phyloP scores from a whole-genome alignment of 139 green algal genomes.

The Picochlorum sp. region DNA sequence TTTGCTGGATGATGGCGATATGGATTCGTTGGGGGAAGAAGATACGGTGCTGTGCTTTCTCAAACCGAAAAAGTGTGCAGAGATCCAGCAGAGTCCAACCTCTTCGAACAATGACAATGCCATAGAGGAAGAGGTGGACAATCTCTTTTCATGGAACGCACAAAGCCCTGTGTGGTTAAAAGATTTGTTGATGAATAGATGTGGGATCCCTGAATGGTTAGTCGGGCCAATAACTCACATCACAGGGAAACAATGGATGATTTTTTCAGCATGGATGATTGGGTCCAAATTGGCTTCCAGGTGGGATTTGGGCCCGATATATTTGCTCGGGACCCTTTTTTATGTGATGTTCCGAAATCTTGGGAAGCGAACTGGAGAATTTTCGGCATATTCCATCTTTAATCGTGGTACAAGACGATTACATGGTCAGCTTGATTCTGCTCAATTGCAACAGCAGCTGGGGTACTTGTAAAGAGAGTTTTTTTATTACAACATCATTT shows the following conservation, averaged over 20 bases:
- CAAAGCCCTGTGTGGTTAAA: neutral
- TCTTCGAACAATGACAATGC: too few relatives aligned
- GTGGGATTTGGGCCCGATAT: conserved; percentile 21
- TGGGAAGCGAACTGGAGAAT: conserved; percentile 29
- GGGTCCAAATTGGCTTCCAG: conserved; percentile 12
- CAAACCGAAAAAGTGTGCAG: too few relatives aligned
- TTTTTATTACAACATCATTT: neutral
- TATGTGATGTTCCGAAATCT: conserved; percentile 43
- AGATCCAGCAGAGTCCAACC: too few relatives aligned
- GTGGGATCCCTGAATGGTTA: conserved; percentile 25
- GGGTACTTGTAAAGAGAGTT: neutral
- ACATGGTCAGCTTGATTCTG: conserved; percentile 43
- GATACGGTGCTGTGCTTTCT: too few relatives aligned
- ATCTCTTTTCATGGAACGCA: neutral
- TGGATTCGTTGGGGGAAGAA: too few relatives aligned
- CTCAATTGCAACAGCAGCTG: conserved; percentile 37
- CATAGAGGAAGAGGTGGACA: neutral
- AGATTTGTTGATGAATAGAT: neutral
- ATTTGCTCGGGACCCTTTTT: conserved; percentile 23
- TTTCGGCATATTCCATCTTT: conserved; percentile 44
- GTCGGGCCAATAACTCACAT: conserved; percentile 20
- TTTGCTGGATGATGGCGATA: too few relatives aligned
- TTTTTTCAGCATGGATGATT: conserved; percentile 26
- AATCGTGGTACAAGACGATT: conserved; percentile 30
- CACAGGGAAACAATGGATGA: conserved; percentile 16